Evolutionary conservation across 2,329 filamentous ascomycete genomes (phyloP).

Genomic region (Cadophora gregata): DNA sequence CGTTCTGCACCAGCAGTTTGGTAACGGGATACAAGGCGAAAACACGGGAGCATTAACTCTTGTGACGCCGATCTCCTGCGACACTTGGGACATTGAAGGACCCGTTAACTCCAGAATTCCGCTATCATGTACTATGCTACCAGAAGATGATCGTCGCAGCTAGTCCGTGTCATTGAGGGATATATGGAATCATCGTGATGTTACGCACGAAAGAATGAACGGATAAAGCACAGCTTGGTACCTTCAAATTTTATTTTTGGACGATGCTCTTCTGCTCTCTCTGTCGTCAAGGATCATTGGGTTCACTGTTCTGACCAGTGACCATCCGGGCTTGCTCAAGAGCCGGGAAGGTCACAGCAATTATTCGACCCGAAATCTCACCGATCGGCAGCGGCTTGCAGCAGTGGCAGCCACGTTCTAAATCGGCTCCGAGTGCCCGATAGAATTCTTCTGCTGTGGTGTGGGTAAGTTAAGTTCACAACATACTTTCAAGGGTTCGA

Average conservation of each 20-base stretch:
- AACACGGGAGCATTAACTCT: neutral
- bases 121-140: neutral
- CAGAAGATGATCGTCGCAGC: neutral
- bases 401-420: neutral
- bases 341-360: neutral
- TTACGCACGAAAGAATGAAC: neutral
- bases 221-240: neutral
- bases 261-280: neutral
- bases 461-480: neutral
- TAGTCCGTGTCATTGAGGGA: neutral
- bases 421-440: neutral
- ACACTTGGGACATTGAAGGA: neutral
- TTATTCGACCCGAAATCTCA: neutral
- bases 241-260: no score
- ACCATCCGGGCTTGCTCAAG: neutral
- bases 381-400: slow-evolving; percentile 17
- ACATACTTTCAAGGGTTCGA: neutral
- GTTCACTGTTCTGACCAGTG: neutral
- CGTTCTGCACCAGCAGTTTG: slow-evolving; percentile 8
- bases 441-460: no score
- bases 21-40: slow-evolving; percentile 5
- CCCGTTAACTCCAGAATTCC: neutral
- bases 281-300: neutral
- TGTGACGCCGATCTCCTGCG: neutral
- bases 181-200: neutral